phyloP scores from a whole-genome alignment of 345 rosid genomes.

The Crucihimalaya himalaica region DNA sequence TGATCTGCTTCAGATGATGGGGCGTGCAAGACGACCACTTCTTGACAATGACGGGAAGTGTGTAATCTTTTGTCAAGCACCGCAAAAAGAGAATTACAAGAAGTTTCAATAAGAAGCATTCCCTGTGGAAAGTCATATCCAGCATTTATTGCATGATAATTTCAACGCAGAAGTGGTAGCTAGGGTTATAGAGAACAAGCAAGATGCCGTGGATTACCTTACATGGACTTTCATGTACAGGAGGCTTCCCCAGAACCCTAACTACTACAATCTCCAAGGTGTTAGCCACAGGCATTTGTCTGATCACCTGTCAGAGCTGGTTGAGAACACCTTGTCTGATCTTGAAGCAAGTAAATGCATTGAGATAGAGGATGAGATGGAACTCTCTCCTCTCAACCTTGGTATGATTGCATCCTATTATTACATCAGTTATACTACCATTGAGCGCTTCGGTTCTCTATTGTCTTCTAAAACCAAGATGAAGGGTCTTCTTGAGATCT shows the following conservation, averaged over 20 bases:
- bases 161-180: slow-evolving; percentile 89
- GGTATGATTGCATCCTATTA: slow-evolving; percentile 91
- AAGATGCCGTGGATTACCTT: slow-evolving; percentile 93
- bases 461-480: slow-evolving; percentile 82
- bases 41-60: slow-evolving; percentile 86
- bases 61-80: slow-evolving; percentile 84
- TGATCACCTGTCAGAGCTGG: slow-evolving; percentile 94
- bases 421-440: slow-evolving; percentile 82
- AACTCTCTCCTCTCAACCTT: slow-evolving; percentile 75
- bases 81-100: slow-evolving; percentile 89
- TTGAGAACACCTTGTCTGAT: slow-evolving; percentile 77
- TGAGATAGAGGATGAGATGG: slow-evolving; percentile 76
- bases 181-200: slow-evolving; percentile 79
- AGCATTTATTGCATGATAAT: slow-evolving; percentile 87
- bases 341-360: slow-evolving; percentile 83
- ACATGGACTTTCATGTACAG: slow-evolving; percentile 97
- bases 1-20: slow-evolving; percentile 97
- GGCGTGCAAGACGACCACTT: slow-evolving; percentile 85
- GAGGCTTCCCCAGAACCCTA: slow-evolving; percentile 90
- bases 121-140: slow-evolving; percentile 90
- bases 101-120: slow-evolving; percentile 89
- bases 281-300: slow-evolving; percentile 94
- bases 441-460: slow-evolving; percentile 85
- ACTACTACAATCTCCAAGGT: slow-evolving; percentile 96
- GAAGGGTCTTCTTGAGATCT: slow-evolving; percentile 89